A percentile compares a stretch with the other conserved stretches of the same genome.
These are phyloP conservation scores for Aureobasidium leucospermi DNA, from an alignment of 2,329 filamentous ascomycete species.

Conservation along the genomic window DNA sequence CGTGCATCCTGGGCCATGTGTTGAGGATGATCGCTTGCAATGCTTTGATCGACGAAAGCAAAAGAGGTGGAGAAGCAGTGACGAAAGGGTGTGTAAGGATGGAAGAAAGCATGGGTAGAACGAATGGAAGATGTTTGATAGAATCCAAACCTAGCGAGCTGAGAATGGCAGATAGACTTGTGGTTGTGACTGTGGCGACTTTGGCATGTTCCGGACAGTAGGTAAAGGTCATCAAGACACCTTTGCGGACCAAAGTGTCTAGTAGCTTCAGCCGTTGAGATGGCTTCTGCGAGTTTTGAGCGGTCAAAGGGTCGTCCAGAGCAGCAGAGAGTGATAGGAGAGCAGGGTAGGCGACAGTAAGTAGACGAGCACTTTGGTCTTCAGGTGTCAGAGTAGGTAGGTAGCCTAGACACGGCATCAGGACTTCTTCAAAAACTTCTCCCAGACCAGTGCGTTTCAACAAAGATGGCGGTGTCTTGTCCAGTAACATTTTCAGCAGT, in stretches of 20 bases:
- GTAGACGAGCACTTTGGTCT: slow-evolving; percentile 57
- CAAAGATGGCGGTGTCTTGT: slow-evolving; percentile 44
- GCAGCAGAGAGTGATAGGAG: slow-evolving; percentile 49
- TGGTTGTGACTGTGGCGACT: slow-evolving; percentile 52
- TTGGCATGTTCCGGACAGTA: slow-evolving; percentile 53
- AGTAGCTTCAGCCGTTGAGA: slow-evolving; percentile 31
- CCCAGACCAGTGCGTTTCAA: slow-evolving; percentile 58
- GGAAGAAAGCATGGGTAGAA: slow-evolving; percentile 59
- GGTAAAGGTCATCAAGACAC: slow-evolving; percentile 38
- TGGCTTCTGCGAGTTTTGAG: slow-evolving; percentile 17
- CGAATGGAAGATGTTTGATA: slow-evolving; percentile 61
- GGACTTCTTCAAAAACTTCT: slow-evolving; percentile 59
- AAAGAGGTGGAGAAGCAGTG: slow-evolving; percentile 44
- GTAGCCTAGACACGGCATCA: slow-evolving; percentile 66
- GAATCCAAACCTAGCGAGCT: slow-evolving; percentile 53
- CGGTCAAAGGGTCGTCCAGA: slow-evolving; percentile 17
- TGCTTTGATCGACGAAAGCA: slow-evolving; percentile 47
- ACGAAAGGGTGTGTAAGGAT: slow-evolving; percentile 65
- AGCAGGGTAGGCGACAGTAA: slow-evolving; percentile 59
- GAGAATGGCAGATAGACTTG: slow-evolving; percentile 44
- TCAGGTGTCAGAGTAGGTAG: slow-evolving; percentile 72
- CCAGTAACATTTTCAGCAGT: slow-evolving; percentile 49
- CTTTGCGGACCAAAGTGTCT: slow-evolving; percentile 37
- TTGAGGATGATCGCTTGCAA: slow-evolving; percentile 53
- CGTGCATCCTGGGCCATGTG: slow-evolving; percentile 61